phyloP scores from a whole-genome alignment of 2,329 filamentous ascomycete genomes.

The Trichoderma koningii region DNA sequence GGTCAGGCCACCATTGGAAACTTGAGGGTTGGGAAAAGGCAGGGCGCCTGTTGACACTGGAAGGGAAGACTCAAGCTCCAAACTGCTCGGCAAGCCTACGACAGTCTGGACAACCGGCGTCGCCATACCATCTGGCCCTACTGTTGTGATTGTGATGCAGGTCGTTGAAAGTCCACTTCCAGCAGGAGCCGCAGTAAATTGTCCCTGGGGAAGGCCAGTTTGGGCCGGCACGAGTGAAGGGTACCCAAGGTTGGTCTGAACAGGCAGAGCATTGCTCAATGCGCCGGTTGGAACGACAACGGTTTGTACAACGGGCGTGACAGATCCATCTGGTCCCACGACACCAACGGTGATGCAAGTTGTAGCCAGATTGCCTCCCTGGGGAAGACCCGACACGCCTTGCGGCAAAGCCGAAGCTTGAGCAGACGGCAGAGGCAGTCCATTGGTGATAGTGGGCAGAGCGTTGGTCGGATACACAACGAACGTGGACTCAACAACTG shows the following conservation, averaged over 20 bases:
- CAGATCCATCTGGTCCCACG: slow-evolving; percentile 38
- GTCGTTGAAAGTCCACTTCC: slow-evolving; percentile 33
- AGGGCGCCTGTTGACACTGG: slow-evolving; percentile 30
- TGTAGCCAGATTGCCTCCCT: slow-evolving; percentile 32
- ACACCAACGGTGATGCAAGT: slow-evolving; percentile 38
- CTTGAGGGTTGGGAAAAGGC: slow-evolving; percentile 29
- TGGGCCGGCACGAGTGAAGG: slow-evolving; percentile 32
- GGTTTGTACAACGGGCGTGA: slow-evolving; percentile 37
- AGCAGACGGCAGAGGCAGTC: slow-evolving; percentile 30
- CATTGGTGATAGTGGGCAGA: slow-evolving; percentile 30
- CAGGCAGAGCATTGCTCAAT: slow-evolving; percentile 26
- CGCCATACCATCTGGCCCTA: slow-evolving; percentile 39
- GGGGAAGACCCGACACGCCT: slow-evolving; percentile 29
- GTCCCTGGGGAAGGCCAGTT: slow-evolving; percentile 32
- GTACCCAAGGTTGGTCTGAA: slow-evolving; percentile 28
- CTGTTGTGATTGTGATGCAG: slow-evolving; percentile 37
- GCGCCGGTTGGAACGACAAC: slow-evolving; percentile 31
- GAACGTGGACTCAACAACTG: slow-evolving; percentile 39
- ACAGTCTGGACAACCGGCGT: slow-evolving; percentile 41
- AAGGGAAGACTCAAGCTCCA: slow-evolving; percentile 31
- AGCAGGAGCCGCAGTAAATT: slow-evolving; percentile 27
- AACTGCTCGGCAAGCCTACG: slow-evolving; percentile 34
- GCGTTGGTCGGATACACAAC: slow-evolving; percentile 33
- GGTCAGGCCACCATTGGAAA: slow-evolving; percentile 26
- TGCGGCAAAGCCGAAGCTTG: slow-evolving; percentile 30